phyloP scores from a whole-genome alignment of 2,329 filamentous ascomycete genomes.

The Colletotrichum sp. region DNA sequence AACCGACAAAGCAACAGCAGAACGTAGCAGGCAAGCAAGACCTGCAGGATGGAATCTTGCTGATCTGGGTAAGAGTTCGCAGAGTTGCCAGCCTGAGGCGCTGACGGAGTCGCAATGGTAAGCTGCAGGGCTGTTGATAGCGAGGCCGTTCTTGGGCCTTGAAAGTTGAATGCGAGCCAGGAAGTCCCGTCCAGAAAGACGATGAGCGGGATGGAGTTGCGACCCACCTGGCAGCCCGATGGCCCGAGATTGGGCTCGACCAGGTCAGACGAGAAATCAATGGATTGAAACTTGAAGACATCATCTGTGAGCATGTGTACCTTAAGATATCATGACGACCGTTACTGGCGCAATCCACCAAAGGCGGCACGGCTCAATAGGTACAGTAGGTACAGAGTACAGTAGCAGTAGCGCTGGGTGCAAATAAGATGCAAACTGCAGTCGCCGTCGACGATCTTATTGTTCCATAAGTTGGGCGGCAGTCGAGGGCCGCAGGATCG shows the following conservation, averaged over 20 bases:
- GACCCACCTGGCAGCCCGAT: not conserved
- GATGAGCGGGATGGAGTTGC: not conserved
- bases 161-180: not conserved
- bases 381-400: too few species aligned
- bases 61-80: not conserved
- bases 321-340: not conserved
- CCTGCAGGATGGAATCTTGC: not conserved
- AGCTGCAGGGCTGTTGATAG: not conserved
- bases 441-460: not conserved
- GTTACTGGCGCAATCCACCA: not conserved
- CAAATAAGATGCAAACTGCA: not conserved
- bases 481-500: constrained; percentile 9
- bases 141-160: not conserved
- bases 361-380: not conserved
- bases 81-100: not conserved
- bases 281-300: not conserved
- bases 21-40: not conserved
- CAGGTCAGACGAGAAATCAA: not conserved
- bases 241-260: not conserved
- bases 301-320: too few species aligned
- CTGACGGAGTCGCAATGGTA: not conserved
- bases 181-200: not conserved
- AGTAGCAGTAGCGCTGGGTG: too few species aligned
- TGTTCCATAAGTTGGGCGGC: not conserved
- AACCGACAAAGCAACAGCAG: not conserved